phyloP scores from a whole-genome alignment of 1,284 basidiomycete genomes.

The Papiliotrema laurentii region DNA sequence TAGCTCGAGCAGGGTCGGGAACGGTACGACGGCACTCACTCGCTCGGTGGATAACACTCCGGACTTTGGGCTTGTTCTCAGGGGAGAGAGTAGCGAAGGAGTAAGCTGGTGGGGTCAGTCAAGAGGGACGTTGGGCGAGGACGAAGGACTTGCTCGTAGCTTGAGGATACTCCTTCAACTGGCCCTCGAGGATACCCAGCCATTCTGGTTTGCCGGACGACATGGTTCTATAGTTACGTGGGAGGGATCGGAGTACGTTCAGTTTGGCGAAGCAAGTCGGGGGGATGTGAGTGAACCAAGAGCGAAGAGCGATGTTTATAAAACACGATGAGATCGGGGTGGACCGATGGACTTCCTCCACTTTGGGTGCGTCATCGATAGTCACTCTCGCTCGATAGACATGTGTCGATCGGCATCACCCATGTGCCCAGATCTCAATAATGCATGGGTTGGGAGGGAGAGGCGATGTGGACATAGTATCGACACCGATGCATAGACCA shows the following conservation, averaged over 20 bases:
- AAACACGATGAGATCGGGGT: too few relatives aligned
- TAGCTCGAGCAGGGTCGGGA: background rate
- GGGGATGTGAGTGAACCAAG: too few relatives aligned
- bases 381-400: too few relatives aligned
- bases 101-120: conserved; percentile 25
- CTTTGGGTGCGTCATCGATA: too few relatives aligned
- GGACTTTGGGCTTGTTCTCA: conserved; percentile 33
- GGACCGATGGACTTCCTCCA: conserved; percentile 1
- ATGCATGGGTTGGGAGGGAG: too few relatives aligned
- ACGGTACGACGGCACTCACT: conserved; percentile 16
- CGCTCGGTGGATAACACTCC: conserved; percentile 41
- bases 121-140: background rate
- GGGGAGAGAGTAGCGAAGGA: conserved; percentile 30
- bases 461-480: too few relatives aligned
- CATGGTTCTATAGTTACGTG: background rate
- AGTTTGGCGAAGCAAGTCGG: background rate
- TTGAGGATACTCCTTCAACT: conserved; percentile 32
- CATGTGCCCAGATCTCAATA: too few relatives aligned
- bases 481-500: too few relatives aligned
- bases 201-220: conserved; percentile 25
- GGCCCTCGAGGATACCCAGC: conserved; percentile 28
- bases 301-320: too few relatives aligned
- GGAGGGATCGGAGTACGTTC: background rate
- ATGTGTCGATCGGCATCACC: too few relatives aligned
- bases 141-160: conserved; percentile 18